Evolutionary conservation across 768 basidiomycete species (phyloP).

Genomic region (Pleurotus platypus): DNA sequence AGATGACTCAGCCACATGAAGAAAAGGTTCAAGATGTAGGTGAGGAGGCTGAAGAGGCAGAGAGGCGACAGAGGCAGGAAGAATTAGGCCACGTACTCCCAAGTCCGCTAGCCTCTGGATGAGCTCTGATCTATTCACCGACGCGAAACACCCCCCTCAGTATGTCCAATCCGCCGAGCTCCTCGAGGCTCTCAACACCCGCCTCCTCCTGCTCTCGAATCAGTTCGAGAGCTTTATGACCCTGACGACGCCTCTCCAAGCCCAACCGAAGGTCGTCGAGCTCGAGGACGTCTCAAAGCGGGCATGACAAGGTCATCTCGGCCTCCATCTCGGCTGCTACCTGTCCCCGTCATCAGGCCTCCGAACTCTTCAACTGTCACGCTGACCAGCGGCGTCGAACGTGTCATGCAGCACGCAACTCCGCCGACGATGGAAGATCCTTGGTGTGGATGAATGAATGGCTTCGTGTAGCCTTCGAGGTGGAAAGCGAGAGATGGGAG

Average conservation of each 20-base stretch:
- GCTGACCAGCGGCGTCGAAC: no score
- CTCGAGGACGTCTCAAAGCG: constrained; percentile 52
- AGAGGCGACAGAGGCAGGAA: constrained; percentile 46
- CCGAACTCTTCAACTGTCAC: no score
- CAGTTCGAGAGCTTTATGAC: constrained; percentile 43
- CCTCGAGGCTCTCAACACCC: constrained; percentile 55
- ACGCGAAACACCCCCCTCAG: constrained; percentile 24
- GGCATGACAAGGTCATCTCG: not conserved
- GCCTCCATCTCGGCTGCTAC: constrained; percentile 9
- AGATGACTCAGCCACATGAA: constrained; percentile 12
- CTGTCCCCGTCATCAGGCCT: no score
- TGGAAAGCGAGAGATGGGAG: no score
- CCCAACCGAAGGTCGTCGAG: constrained; percentile 69
- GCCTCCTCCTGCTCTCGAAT: constrained; percentile 54
- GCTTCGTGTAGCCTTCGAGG: no score
- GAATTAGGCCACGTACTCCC: constrained; percentile 76
- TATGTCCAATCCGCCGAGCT: constrained; percentile 20
- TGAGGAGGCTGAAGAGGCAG: constrained; percentile 38
- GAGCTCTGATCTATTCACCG: constrained; percentile 10
- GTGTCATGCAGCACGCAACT: no score
- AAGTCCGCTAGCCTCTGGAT: constrained; percentile 67
- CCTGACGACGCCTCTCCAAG: constrained; percentile 68
- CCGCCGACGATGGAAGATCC: no score
- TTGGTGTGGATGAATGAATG: no score
- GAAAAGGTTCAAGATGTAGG: constrained; percentile 34